Conservation (phyloP, 345 rosid species). For the Garcia nutans region DNA sequence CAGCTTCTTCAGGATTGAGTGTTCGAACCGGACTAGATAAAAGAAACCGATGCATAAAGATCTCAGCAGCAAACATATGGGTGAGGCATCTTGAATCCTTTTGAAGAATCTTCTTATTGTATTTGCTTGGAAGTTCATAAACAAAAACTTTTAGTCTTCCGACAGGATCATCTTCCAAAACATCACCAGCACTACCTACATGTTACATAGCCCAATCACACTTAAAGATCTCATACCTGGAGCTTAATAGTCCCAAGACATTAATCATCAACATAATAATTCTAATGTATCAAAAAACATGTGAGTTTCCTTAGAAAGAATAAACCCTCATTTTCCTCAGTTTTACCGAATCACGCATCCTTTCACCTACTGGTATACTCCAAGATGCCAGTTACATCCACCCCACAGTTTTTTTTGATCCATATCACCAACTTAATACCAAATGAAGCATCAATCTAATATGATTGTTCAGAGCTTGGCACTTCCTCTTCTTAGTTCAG, state of each 20-base stretch:
- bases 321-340: neutral
- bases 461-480: neutral
- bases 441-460: neutral
- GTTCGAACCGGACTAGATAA: constrained; percentile 35
- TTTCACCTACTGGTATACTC: neutral
- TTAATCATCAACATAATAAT: neutral
- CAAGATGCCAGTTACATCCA: neutral
- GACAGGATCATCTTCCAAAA: constrained; percentile 35
- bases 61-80: constrained; percentile 41
- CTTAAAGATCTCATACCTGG: neutral
- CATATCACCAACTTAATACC: neutral
- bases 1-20: constrained; percentile 33
- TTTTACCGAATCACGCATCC: neutral
- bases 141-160: constrained; percentile 38
- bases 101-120: constrained; percentile 35
- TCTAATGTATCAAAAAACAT: neutral
- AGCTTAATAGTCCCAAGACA: neutral
- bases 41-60: constrained; percentile 37
- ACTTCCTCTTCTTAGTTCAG: constrained; percentile 1
- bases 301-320: neutral
- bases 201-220: neutral
- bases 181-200: constrained; percentile 42
- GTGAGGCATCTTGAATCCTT: constrained; percentile 35
- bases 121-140: constrained; percentile 39
- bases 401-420: neutral